Base-by-base conservation (phyloP, 371 early-diverging fungal species). In the Mucor lusitanicus region DNA sequence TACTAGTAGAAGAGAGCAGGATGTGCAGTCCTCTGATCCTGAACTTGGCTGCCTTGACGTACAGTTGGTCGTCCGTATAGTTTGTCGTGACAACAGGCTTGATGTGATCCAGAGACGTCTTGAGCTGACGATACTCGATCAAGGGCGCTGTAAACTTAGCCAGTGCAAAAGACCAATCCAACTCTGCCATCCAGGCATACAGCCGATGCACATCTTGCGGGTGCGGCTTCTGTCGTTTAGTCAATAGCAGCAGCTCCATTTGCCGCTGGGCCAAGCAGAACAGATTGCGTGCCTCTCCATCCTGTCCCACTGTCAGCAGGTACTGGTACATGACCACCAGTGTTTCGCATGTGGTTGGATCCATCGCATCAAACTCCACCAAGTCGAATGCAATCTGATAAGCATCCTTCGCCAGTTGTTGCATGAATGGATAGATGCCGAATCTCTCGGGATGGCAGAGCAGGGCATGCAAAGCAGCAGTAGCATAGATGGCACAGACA, bases 241-340 rank as follows among this genome's bases (percentile, higher is more conserved):
- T 5, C 13, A 27, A 1, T 1, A 53, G 53, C 13, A 53, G 23
- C 6, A 53, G 15, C 23, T 53, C 53, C 62, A 70, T 63, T 4
- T 75, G 76, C 33, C 70, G 55, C 21, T 60, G 48, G 13, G 76
- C 76, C 23, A 75, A 27, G 19, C 67, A 61, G 25, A 75, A 72
- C 21, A 67, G 40, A 37, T 75, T 61, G 4, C 64, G 63, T 17
- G 64, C 69, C n/a, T 67, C 61, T 5, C 54, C 55, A 25, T 62
- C 68, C 17, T 50, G 37, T 53, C 67, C 69, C 8, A 67, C 39
- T 9, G 63, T 46, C 23, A 62, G 54, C 4, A 67, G 35, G 46
- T 77, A 77, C 9, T 67, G 64, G 50, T 77, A 67, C 74, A 77
- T 71, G 15, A 74, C 28, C 3, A 77, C 66, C 13, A 77, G 56